Conservation (phyloP, 345 rosid genomes). For the Hibiscus trionum region DNA sequence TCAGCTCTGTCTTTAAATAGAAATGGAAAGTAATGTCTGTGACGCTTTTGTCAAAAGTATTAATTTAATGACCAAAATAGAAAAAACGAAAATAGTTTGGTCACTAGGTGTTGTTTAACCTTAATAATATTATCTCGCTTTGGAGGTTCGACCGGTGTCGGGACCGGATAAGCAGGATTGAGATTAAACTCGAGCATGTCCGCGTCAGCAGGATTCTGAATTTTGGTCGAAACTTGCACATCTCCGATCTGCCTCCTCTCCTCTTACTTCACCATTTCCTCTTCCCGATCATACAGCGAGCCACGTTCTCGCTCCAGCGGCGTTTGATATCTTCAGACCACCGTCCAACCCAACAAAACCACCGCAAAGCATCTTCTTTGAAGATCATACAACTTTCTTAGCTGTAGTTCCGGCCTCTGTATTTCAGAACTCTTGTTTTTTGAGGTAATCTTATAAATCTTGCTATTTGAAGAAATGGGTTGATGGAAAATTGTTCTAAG, state of each 20-base stretch:
- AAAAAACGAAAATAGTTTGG: no score
- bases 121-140: no score
- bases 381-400: not conserved
- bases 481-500: not conserved
- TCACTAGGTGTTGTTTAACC: no score
- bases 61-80: no score
- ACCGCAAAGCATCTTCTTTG: not conserved
- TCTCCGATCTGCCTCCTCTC: not conserved
- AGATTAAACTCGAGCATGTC: not conserved
- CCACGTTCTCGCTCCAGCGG: not conserved
- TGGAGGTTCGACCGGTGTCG: no score
- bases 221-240: not conserved
- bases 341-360: not conserved
- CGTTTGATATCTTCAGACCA: not conserved
- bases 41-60: no score
- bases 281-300: not conserved
- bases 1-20: no score
- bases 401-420: not conserved
- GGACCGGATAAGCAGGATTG: not conserved
- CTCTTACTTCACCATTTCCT: not conserved
- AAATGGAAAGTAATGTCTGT: no score
- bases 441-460: slow-evolving; percentile 7
- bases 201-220: not conserved
- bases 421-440: not conserved
- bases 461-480: slow-evolving; percentile 14